These are phyloP conservation scores for Myxozyma geophila DNA, from an alignment of 805 yeast genomes.

Conservation along the genomic window DNA sequence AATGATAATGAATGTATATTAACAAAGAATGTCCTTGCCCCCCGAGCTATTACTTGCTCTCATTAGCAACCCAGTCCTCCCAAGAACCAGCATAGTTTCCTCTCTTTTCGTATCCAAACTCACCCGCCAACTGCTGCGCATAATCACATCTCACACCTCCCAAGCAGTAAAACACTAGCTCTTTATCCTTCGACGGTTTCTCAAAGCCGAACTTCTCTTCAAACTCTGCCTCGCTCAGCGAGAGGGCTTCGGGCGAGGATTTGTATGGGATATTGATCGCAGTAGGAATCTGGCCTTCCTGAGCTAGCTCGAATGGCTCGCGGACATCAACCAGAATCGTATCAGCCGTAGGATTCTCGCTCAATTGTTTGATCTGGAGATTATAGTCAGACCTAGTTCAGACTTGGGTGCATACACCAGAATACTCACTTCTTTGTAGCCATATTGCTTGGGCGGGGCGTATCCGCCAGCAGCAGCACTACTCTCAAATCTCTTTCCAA, in stretches of 20 bases:
- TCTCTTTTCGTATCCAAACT: slow-evolving; percentile 83
- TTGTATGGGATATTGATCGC: slow-evolving; percentile 89
- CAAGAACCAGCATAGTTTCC: slow-evolving; percentile 74
- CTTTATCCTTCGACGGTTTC: slow-evolving; percentile 74
- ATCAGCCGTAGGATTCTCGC: slow-evolving; percentile 19
- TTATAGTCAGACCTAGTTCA: not conserved
- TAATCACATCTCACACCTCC: slow-evolving; percentile 91
- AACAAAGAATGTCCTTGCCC: too few species aligned
- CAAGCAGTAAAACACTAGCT: slow-evolving; percentile 85
- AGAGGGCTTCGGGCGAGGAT: slow-evolving; percentile 90
- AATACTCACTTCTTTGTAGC: slow-evolving; percentile 27
- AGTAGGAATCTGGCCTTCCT: slow-evolving; percentile 74
- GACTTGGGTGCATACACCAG: not conserved
- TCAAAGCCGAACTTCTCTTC: slow-evolving; percentile 76
- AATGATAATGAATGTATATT: too few species aligned
- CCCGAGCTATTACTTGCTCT: not conserved
- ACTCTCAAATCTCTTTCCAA: slow-evolving; percentile 9
- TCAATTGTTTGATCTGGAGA: slow-evolving; percentile 27
- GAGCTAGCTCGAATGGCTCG: slow-evolving; percentile 79
- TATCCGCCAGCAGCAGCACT: not conserved
- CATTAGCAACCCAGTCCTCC: slow-evolving; percentile 70
- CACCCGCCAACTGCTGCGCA: slow-evolving; percentile 88
- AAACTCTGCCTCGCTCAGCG: slow-evolving; percentile 77
- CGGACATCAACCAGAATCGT: slow-evolving; percentile 79
- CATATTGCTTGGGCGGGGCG: slow-evolving; percentile 20